phyloP scores from a whole-genome alignment of 768 basidiomycete genomes.

The Kwoniella botswanensis region DNA sequence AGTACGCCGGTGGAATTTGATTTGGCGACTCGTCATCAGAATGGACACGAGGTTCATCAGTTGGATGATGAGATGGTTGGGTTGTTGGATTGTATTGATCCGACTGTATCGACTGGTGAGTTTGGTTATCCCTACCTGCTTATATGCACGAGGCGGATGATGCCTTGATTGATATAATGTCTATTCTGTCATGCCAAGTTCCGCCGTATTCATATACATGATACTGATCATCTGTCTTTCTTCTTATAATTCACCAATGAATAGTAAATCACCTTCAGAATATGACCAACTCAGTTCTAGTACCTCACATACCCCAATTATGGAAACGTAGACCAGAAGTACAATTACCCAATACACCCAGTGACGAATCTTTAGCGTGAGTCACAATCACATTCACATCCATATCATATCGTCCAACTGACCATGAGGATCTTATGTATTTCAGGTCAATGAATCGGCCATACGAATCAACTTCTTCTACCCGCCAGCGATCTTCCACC shows the following conservation, averaged over 20 bases:
- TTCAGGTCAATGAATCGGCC: not conserved
- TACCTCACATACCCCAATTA: slow-evolving; percentile 70
- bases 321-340: slow-evolving; percentile 75
- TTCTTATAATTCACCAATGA: not conserved
- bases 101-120: slow-evolving; percentile 68
- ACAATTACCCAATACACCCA: slow-evolving; percentile 60
- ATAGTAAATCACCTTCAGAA: slow-evolving; percentile 73
- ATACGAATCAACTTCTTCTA: not conserved
- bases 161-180: not conserved
- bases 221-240: not conserved
- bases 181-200: too few species aligned
- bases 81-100: slow-evolving; percentile 77
- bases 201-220: too few species aligned
- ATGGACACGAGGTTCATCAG: slow-evolving; percentile 25
- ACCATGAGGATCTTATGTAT: not conserved
- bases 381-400: slow-evolving; percentile 2
- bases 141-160: not conserved
- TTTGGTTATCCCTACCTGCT: not conserved
- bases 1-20: slow-evolving; percentile 22
- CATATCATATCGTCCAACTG: not conserved
- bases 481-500: slow-evolving; percentile 8
- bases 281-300: slow-evolving; percentile 76
- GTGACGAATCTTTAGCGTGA: slow-evolving; percentile 33
- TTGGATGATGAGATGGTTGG: slow-evolving; percentile 83
- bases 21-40: slow-evolving; percentile 14